A percentile compares a stretch with the other conserved stretches of the same genome.
phyloP scores from a whole-genome alignment of 495 filamentous ascomycete genomes.

The Glarea lozoyensis region DNA sequence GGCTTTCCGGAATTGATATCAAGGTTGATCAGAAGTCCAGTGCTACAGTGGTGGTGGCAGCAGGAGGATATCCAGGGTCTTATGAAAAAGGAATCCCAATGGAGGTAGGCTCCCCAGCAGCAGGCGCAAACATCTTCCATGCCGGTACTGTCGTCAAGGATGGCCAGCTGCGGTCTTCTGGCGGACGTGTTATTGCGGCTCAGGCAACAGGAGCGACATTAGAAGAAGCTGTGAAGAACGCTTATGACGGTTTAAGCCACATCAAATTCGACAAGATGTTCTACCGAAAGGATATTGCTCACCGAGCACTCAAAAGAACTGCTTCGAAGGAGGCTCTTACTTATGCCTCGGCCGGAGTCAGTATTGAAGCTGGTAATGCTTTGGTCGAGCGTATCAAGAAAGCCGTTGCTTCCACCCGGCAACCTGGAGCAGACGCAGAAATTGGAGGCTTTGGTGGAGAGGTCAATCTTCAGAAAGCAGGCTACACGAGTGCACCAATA shows the following conservation, averaged over 20 bases:
- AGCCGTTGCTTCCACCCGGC: slow-evolving; percentile 61
- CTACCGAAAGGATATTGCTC: slow-evolving; percentile 87
- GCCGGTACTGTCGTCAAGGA: slow-evolving; percentile 69
- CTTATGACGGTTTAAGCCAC: slow-evolving; percentile 68
- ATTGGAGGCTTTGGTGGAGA: slow-evolving; percentile 95
- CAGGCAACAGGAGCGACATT: slow-evolving; percentile 69
- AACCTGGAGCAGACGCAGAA: slow-evolving; percentile 77
- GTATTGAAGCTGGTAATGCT: slow-evolving; percentile 83
- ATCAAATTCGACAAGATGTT: slow-evolving; percentile 89
- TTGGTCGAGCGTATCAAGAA: slow-evolving; percentile 85
- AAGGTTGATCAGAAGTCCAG: slow-evolving; percentile 60
- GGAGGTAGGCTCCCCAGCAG: slow-evolving; percentile 14
- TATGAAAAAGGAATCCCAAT: slow-evolving; percentile 81
- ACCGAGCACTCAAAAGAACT: slow-evolving; percentile 44
- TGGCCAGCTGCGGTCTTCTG: slow-evolving; percentile 60
- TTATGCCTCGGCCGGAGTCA: slow-evolving; percentile 88
- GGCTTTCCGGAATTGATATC: slow-evolving; percentile 61
- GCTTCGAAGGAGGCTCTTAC: slow-evolving; percentile 54
- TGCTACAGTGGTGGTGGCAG: slow-evolving; percentile 86
- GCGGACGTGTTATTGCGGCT: slow-evolving; percentile 86
- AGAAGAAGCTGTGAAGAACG: slow-evolving; percentile 71
- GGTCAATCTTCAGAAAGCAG: slow-evolving; percentile 70
- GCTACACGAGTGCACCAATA: slow-evolving; percentile 64
- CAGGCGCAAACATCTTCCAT: slow-evolving; percentile 74
- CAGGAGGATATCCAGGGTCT: slow-evolving; percentile 86